Percentiles rank a stretch among this genome's conserved stretches.
These are phyloP conservation scores for Mucor racemosus DNA, from an alignment of 371 early-diverging fungal species.

Conservation along the genomic window DNA sequence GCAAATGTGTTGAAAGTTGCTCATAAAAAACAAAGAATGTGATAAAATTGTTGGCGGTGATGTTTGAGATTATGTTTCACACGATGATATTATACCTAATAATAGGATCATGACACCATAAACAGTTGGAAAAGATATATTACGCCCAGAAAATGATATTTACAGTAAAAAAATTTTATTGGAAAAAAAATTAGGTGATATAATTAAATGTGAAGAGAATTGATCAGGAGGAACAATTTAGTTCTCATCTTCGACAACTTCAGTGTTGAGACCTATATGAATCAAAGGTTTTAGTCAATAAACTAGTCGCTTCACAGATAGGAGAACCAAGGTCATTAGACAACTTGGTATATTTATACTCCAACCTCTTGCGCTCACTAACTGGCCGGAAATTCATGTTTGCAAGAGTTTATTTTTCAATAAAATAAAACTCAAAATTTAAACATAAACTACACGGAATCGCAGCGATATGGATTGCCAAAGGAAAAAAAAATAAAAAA, in stretches of 20 bases:
- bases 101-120: too few species aligned
- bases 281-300: neutral
- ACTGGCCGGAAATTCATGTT: constrained; percentile 25
- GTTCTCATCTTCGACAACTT: constrained; percentile 22
- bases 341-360: constrained; percentile 27
- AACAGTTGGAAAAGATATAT: too few species aligned
- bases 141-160: neutral
- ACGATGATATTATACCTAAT: too few species aligned
- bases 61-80: too few species aligned
- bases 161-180: constrained; percentile 3
- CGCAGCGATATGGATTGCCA: constrained; percentile 18
- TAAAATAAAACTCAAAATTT: neutral
- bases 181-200: neutral
- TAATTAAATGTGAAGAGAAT: neutral
- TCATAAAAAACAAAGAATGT: too few species aligned
- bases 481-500: constrained; percentile 2
- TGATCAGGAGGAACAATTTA: neutral
- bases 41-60: too few species aligned
- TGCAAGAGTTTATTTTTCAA: neutral
- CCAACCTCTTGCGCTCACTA: constrained; percentile 37
- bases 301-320: constrained; percentile 33
- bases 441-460: constrained; percentile 13
- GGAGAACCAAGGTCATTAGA: constrained; percentile 22
- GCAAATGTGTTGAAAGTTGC: too few species aligned
- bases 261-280: constrained; percentile 19